Evolutionary conservation across 2,329 filamentous ascomycete genomes (phyloP), one percentile per base, ranked within the genome.

Genomic region (Nemania abortiva): DNA sequence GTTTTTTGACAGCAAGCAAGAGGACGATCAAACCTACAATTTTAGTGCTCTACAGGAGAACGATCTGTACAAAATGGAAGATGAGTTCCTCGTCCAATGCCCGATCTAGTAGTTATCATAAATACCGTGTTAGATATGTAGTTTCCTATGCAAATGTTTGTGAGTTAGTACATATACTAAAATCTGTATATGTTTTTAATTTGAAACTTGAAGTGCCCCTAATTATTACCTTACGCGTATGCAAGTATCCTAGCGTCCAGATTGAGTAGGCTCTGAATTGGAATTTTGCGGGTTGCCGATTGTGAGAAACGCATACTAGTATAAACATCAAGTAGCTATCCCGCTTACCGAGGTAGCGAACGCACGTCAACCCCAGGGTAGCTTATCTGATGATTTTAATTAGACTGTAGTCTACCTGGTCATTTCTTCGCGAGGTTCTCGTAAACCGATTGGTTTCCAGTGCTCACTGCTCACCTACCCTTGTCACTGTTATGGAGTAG

Each of bases 361-460:
- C 5, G 5, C 24, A 27, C 24, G 24, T 27, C 24, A 27, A 27
- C 2, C 24, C 24, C 2, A 27, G 24, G 24, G 24, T 27, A 27
- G 24, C 24, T 27, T 5, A 27, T 27, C 24, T 27, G 24, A 27
- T 27, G 5, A 2, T 27, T 27, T 27, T 27, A 27, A 27, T 5
- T 27, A 27, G 24, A 27, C 42, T 4, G 42, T n/a, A 47, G 15
- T 10, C 49, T 18, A 52, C 3, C 2, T 47, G 13, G 15, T 47
- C n/a, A 27, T 47, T 47, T 29, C 37, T 58, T 58, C 34, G 20
- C 27, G 24, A 39, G 50, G 15, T 31, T 59, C 49, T 31, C 7
- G 27, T 54, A 7, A 50, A 29, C 24, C 29, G 50, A 61, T 66
- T 61, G 63, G 63, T 27, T 66, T 53, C 57, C 54, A 29, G 54